A percentile compares a stretch with the other conserved stretches of the same genome.
These are phyloP conservation scores for Colletotrichum sojae DNA, from an alignment of 2,329 filamentous ascomycete genomes.

Conservation along the genomic window DNA sequence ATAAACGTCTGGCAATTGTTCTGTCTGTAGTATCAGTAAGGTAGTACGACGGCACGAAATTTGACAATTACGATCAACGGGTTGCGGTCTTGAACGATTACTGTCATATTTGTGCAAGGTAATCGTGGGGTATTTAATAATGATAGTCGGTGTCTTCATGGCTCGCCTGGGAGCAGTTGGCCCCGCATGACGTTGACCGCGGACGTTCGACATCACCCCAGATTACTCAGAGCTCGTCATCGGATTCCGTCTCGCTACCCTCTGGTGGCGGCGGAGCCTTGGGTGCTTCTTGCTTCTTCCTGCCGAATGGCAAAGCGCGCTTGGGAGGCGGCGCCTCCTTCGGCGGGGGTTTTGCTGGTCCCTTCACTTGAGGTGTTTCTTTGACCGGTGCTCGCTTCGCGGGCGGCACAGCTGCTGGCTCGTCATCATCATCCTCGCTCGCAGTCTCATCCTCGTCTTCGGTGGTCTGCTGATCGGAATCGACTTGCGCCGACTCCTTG, in stretches of 20 bases:
- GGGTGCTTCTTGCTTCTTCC: constrained; percentile 47
- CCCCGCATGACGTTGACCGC: no score
- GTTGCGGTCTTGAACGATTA: no score
- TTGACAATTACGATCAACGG: background rate
- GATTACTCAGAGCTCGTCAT: constrained; percentile 66
- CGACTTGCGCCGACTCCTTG: constrained; percentile 41
- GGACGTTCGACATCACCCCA: background rate
- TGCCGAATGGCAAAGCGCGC: constrained; percentile 61
- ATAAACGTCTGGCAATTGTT: background rate
- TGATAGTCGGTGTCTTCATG: no score
- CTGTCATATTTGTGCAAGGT: no score
- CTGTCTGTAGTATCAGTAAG: constrained; percentile 10
- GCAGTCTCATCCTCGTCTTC: constrained; percentile 56
- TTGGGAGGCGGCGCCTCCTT: constrained; percentile 52
- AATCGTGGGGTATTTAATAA: no score
- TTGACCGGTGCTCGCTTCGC: constrained; percentile 9
- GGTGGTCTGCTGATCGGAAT: constrained; percentile 56
- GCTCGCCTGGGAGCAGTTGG: no score
- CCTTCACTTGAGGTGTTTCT: constrained; percentile 28
- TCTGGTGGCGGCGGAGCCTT: constrained; percentile 48
- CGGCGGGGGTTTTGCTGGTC: constrained; percentile 12
- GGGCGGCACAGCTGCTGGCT: constrained; percentile 50
- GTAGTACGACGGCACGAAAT: background rate
- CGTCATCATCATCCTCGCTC: constrained; percentile 58
- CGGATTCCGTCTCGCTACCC: constrained; percentile 67